phyloP scores from a whole-genome alignment of 2,329 filamentous ascomycete species.

The Arthrocladium fulminans region DNA sequence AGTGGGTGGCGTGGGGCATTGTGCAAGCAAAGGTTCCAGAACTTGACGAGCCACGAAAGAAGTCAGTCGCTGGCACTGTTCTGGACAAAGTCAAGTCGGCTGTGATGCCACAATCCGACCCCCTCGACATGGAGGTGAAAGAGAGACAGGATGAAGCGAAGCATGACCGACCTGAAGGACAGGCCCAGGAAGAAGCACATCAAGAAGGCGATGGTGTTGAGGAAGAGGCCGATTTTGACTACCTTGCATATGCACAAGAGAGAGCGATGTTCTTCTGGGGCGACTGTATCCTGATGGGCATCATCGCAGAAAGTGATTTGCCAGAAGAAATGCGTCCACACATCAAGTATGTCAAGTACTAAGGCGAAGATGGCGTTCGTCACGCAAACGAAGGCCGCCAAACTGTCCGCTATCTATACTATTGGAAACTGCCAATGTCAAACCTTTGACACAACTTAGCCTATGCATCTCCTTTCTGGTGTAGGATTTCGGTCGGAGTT shows the following conservation, averaged over 20 bases:
- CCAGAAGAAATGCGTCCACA: slow-evolving; percentile 55
- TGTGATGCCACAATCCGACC: slow-evolving; percentile 17
- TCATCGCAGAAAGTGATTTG: slow-evolving; percentile 67
- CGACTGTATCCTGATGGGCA: slow-evolving; percentile 67
- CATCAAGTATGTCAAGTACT: slow-evolving; percentile 45
- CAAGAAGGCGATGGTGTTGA: slow-evolving; percentile 32
- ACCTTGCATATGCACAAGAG: slow-evolving; percentile 82
- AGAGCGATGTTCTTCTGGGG: slow-evolving; percentile 91
- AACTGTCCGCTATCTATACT: neutral
- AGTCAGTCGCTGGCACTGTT: slow-evolving; percentile 18
- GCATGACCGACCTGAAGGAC: slow-evolving; percentile 18
- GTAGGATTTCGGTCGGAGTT: neutral
- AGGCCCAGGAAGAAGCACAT: slow-evolving; percentile 16
- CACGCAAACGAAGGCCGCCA: neutral
- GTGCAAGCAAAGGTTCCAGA: slow-evolving; percentile 84
- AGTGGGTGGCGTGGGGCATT: slow-evolving; percentile 94
- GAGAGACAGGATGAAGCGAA: slow-evolving; percentile 12
- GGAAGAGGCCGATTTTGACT: slow-evolving; percentile 76
- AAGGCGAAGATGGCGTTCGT: neutral
- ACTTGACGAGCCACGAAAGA: slow-evolving; percentile 42
- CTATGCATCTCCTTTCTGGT: neutral
- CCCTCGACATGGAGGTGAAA: slow-evolving; percentile 19
- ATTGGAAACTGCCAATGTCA: neutral
- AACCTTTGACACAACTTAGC: neutral
- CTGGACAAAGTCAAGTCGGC: slow-evolving; percentile 19